phyloP scores from a whole-genome alignment of 192 early-diverging fungal species.

The Piromyces finnis region DNA sequence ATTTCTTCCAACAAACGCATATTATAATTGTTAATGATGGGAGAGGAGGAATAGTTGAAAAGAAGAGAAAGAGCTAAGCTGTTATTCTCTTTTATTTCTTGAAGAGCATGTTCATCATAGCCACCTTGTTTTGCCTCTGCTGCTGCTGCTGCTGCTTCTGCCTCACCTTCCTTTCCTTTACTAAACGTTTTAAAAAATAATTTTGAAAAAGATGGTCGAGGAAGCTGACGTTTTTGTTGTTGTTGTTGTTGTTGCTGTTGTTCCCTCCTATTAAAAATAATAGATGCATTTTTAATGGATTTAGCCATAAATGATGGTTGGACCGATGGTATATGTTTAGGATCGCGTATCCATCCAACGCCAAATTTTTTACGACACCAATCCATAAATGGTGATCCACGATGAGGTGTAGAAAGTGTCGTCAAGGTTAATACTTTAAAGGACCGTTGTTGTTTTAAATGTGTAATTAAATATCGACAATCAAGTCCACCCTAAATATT shows the following conservation, averaged over 20 bases:
- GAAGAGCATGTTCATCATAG: not conserved
- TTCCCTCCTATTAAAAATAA: not conserved
- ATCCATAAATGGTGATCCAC: constrained; percentile 85
- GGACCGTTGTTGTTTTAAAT: constrained; percentile 37
- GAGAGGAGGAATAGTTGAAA: constrained; percentile 2
- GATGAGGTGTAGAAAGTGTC: constrained; percentile 86
- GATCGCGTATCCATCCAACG: constrained; percentile 34
- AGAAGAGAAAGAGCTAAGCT: not conserved
- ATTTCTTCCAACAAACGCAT: constrained; percentile 2
- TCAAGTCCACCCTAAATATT: constrained; percentile 66
- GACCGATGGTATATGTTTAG: not conserved
- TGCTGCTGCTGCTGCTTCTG: too few species aligned
- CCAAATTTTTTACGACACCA: constrained; percentile 75
- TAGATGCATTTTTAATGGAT: not conserved
- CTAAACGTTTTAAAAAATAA: constrained; percentile 11
- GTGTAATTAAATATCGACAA: constrained; percentile 69
- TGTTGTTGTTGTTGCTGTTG: not conserved
- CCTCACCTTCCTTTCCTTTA: not conserved
- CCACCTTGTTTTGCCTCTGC: too few species aligned
- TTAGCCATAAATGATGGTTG: not conserved
- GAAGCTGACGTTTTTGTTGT: not conserved
- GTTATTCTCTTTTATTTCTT: constrained; percentile 2
- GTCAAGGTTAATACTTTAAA: constrained; percentile 65
- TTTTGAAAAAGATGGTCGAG: not conserved
- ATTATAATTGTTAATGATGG: constrained; percentile 10